These are phyloP conservation scores for Diatrype stigma DNA, from an alignment of 2,329 filamentous ascomycete species.

Conservation along the genomic window DNA sequence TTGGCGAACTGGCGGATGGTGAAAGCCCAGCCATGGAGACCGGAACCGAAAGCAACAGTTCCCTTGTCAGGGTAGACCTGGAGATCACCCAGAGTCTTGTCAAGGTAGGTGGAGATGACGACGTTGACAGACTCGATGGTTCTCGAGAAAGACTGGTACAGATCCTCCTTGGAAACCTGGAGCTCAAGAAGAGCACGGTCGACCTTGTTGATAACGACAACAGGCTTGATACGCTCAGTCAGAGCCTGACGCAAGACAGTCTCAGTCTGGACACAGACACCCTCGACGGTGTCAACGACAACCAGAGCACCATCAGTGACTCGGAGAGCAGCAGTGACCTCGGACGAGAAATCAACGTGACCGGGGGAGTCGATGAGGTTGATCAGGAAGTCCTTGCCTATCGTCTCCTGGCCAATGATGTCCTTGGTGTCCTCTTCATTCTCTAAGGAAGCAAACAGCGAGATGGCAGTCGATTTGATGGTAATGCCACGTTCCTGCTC, in stretches of 20 bases:
- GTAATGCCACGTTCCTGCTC: conserved; percentile 99
- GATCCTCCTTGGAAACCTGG: conserved; percentile 96
- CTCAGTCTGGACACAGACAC: conserved; percentile 99
- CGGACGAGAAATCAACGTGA: conserved; percentile 99
- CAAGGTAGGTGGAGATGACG: conserved; percentile 98
- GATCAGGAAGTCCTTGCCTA: conserved; percentile 97
- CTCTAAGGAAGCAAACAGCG: conserved; percentile 82
- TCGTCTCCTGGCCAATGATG: conserved; percentile 79
- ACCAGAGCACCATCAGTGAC: conserved; percentile 99
- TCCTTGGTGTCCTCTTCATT: conserved; percentile 90
- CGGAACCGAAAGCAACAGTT: conserved; percentile 98
- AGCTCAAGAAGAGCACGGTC: conserved; percentile 99
- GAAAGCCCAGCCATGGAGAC: conserved; percentile 99
- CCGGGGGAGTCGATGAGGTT: conserved; percentile 99
- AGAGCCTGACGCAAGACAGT: conserved; percentile 98
- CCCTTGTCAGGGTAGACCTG: conserved; percentile 98
- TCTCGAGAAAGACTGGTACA: conserved; percentile 99
- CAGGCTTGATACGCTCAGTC: conserved; percentile 99
- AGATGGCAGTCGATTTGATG: conserved; percentile 99
- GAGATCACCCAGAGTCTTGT: conserved; percentile 94
- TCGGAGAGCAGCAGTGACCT: conserved; percentile 98
- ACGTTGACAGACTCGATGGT: conserved; percentile 99
- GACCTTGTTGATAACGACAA: conserved; percentile 99
- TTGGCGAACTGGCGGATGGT: conserved; percentile 96
- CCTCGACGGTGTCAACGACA: conserved; percentile 98